Percentiles rank a stretch among this genome's conserved stretches.
Evolutionary conservation across 306 rosid genomes (phyloP).

Genomic region (Pachyrhizus erosus): DNA sequence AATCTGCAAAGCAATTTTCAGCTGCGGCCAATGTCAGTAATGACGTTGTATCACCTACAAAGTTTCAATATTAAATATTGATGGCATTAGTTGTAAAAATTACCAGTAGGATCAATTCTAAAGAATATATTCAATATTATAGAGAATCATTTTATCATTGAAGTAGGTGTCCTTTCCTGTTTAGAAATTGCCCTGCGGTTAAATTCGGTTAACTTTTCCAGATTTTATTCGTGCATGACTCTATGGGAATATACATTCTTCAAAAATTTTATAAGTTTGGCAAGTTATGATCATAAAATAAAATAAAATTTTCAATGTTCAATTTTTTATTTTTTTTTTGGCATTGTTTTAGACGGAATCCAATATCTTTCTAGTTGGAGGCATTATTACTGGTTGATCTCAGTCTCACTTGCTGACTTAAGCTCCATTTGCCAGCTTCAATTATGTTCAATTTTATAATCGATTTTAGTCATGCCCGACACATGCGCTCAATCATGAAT

Average conservation of each 20-base stretch:
- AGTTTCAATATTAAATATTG: slow-evolving; percentile 31
- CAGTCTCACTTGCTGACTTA: background rate
- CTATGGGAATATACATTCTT: background rate
- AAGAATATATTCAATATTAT: slow-evolving; percentile 2
- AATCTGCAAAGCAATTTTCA: slow-evolving; percentile 38
- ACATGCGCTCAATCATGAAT: background rate
- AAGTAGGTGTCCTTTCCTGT: slow-evolving; percentile 9
- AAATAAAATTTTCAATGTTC: background rate
- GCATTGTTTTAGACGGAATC: background rate
- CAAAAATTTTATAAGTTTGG: background rate
- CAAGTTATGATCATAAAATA: background rate
- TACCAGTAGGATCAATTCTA: slow-evolving; percentile 35
- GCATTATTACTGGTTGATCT: background rate
- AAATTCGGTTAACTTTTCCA: slow-evolving; percentile 27
- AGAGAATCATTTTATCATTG: background rate
- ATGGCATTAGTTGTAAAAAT: slow-evolving; percentile 38
- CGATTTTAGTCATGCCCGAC: background rate
- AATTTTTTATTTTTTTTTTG: background rate
- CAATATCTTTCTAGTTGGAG: background rate
- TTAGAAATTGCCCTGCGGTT: slow-evolving; percentile 17
- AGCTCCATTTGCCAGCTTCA: background rate
- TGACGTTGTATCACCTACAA: slow-evolving; percentile 30
- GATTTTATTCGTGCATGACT: slow-evolving; percentile 7
- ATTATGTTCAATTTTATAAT: background rate
- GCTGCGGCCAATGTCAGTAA: slow-evolving; percentile 25